Base-by-base conservation (phyloP, 2,329 filamentous ascomycete species). In the Macrophomina tecta region DNA sequence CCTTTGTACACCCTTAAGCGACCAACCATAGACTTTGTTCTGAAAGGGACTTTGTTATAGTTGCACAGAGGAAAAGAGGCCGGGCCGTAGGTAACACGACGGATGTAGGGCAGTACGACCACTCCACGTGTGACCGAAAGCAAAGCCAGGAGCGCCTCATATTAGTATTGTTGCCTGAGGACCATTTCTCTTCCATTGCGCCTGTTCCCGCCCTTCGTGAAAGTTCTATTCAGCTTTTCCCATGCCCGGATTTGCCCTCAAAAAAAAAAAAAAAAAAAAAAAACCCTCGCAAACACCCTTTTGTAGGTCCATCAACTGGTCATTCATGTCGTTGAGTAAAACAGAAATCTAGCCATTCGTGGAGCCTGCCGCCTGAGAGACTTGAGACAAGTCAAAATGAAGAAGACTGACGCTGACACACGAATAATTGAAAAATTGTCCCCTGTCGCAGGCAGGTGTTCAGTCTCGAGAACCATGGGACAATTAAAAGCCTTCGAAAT, bases 401-500 rank as follows among this genome's bases (percentile, higher is more conserved):
- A 49, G 32, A 38, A 62, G 58, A 49, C 58, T 62, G 45, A 62
- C 58, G 58, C 58, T 62, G 42, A 34, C 32, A 49, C 32, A 48
- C 58, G 32, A 49, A 18, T 11, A 36, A 32, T 23, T 34, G 11
- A 4, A n/a, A 14, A 45, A 45, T 45, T 8, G 11, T n/a, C 42
- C 32, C 45, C 45, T 23, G 45, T 14, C 9, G 58, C 30, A 38
- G n/a, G 40, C 30, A 14, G 5, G 18, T 5, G 14, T 11, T 49
- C 32, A 45, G 45, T 48, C 38, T 49, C 58, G 32, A 23, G 28
- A 49, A 14, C 32, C 30, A n/a, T 53, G 32, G 23, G 40, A 55
- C n/a, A 32, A 48, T 62, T 48, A 67, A 51, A 62, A 67, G 45
- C 32, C 48, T 34, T 67, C 65, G 23, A 67, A 67, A 42, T 67